Conservation (phyloP, 768 basidiomycete genomes). For the Mrakia hoshinonis region DNA sequence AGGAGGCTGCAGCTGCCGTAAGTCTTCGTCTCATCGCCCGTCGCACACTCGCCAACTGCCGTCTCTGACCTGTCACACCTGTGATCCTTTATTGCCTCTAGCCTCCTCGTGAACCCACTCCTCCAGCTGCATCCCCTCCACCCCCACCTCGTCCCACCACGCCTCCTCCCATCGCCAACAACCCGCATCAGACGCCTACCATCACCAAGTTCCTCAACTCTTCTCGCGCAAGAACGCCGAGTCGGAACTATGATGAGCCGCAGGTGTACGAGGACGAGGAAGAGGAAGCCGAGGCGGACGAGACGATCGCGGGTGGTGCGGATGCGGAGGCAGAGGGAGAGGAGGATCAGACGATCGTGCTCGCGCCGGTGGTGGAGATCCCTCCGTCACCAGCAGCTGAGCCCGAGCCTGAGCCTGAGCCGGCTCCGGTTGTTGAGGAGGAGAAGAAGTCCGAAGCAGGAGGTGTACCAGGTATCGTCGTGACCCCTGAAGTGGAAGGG, state of each 20-base stretch:
- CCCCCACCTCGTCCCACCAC: background rate
- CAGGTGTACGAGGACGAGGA: conserved; percentile 8
- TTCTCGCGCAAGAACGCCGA: conserved; percentile 9
- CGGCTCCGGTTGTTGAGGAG: background rate
- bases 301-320: background rate
- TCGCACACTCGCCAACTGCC: background rate
- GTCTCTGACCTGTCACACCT: background rate
- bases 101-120: background rate
- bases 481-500: background rate
- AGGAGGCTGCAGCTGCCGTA: background rate
- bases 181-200: conserved; percentile 21
- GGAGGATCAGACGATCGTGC: conserved; percentile 13
- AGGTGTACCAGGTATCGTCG: background rate
- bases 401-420: background rate
- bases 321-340: background rate
- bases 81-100: background rate
- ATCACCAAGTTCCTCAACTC: conserved; percentile 24
- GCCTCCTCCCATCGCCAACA: conserved; percentile 1
- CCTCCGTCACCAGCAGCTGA: background rate
- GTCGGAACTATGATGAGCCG: conserved; percentile 1
- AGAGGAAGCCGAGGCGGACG: background rate
- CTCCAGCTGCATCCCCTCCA: background rate
- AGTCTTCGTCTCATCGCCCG: background rate
- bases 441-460: background rate
- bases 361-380: conserved; percentile 5